Percentiles rank a stretch among this genome's conserved stretches.
phyloP scores from a whole-genome alignment of 192 early-diverging fungal genomes.

The Phlyctochytrium bullatum region DNA sequence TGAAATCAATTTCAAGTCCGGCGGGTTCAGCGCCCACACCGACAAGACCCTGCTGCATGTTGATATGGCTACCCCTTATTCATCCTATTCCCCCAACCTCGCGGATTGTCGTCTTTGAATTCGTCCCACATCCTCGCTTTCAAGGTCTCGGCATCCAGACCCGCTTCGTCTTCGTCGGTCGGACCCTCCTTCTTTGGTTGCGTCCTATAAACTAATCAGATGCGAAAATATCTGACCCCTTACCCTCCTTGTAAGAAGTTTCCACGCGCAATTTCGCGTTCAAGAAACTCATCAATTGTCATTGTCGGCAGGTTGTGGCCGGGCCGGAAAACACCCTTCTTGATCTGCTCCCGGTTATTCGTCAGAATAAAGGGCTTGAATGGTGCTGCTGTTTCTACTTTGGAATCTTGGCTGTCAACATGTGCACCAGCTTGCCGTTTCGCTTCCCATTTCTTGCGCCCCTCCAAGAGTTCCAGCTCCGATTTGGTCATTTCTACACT shows the following conservation, averaged over 20 bases:
- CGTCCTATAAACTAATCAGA: constrained; percentile 32
- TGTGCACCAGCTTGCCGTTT: constrained; percentile 6
- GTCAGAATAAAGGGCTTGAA: constrained; percentile 89
- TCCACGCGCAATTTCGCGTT: constrained; percentile 81
- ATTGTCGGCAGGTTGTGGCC: constrained; percentile 91
- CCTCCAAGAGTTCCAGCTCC: constrained; percentile 76
- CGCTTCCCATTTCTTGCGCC: constrained; percentile 62
- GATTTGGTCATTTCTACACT: constrained; percentile 66
- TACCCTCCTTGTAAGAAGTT: constrained; percentile 87
- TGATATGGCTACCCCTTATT: constrained; percentile 47
- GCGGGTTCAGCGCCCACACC: no score
- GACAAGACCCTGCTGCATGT: no score
- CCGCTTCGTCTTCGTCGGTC: constrained; percentile 79
- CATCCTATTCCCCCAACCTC: constrained; percentile 51
- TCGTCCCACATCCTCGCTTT: constrained; percentile 88
- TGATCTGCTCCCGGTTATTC: constrained; percentile 60
- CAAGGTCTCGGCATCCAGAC: constrained; percentile 77
- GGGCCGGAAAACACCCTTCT: constrained; percentile 79
- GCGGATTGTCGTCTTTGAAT: constrained; percentile 66
- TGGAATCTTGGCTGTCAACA: constrained; percentile 18
- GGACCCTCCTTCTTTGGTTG: constrained; percentile 69
- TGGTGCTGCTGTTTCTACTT: constrained; percentile 30
- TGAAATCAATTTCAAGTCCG: no score
- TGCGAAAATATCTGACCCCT: constrained; percentile 6
- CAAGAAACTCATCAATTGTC: constrained; percentile 92